phyloP scores from a whole-genome alignment of 495 filamentous ascomycete species.

The Penicillium chermesinum region DNA sequence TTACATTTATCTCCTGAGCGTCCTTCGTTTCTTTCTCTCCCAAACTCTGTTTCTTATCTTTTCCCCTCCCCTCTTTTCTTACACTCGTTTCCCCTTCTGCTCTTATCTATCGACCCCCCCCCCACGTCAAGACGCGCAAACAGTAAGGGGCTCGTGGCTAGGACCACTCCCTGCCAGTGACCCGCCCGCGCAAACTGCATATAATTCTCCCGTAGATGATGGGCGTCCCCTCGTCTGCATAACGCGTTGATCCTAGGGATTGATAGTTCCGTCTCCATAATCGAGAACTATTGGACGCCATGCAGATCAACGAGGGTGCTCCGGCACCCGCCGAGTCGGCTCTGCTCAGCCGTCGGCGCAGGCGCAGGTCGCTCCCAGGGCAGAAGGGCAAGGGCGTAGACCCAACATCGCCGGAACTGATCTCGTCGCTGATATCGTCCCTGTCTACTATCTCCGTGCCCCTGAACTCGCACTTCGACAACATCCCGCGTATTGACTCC shows the following conservation, averaged over 20 bases:
- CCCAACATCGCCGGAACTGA: conserved; percentile 85
- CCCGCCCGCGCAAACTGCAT: neutral
- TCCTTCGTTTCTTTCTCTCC: neutral
- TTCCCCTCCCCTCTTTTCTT: neutral
- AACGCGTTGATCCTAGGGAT: conserved; percentile 11
- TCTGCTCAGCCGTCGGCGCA: conserved; percentile 33
- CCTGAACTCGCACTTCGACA: conserved; percentile 68
- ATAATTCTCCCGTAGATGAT: conserved; percentile 18
- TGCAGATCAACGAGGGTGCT: conserved; percentile 30
- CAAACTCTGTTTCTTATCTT: neutral
- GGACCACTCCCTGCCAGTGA: neutral
- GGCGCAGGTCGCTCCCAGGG: conserved; percentile 35
- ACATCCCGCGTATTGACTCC: conserved; percentile 45
- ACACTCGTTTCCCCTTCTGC: neutral
- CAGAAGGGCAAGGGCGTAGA: conserved; percentile 32
- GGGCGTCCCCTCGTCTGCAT: conserved; percentile 14
- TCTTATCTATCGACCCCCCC: conserved; percentile 3
- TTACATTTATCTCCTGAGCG: neutral
- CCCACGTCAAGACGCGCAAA: neutral
- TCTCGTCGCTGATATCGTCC: conserved; percentile 88
- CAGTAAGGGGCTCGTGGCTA: conserved; percentile 1
- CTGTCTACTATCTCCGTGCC: conserved; percentile 80
- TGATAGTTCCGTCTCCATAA: neutral
- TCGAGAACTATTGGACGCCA: conserved; percentile 30
- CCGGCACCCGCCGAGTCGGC: conserved; percentile 27